Evolutionary conservation across 345 rosid genomes (phyloP).

Genomic region (Populus alba): DNA sequence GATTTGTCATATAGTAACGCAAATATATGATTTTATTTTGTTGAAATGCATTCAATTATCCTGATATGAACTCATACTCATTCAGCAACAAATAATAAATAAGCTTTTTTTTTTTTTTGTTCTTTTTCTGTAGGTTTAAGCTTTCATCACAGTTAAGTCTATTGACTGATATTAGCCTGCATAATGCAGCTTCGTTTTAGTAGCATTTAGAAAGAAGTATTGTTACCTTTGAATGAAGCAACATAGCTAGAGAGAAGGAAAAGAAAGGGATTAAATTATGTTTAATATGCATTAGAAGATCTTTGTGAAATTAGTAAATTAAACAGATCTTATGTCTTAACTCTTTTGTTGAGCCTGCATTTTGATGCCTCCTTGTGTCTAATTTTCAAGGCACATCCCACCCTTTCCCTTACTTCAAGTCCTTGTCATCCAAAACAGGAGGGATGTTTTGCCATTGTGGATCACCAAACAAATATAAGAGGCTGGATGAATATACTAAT

Average conservation of each 20-base stretch:
- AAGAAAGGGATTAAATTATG: background rate
- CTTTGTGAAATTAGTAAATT: background rate
- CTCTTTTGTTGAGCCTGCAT: background rate
- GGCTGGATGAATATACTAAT: constrained; percentile 75
- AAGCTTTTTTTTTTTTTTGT: too few relatives aligned
- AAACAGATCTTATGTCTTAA: background rate
- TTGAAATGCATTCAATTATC: too few relatives aligned
- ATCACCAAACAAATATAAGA: constrained; percentile 51
- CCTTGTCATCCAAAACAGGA: constrained; percentile 37
- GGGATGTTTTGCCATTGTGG: constrained; percentile 45
- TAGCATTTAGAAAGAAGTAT: too few relatives aligned
- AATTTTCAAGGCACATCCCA: constrained; percentile 36
- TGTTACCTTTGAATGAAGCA: background rate
- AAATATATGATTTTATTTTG: too few relatives aligned
- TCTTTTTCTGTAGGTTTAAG: too few relatives aligned
- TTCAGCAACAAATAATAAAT: too few relatives aligned
- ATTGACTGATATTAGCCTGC: too few relatives aligned
- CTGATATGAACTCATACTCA: too few relatives aligned
- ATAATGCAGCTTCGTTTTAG: too few relatives aligned
- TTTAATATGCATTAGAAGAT: background rate
- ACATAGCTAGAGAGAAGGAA: background rate
- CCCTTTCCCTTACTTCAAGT: constrained; percentile 36
- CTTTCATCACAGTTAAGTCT: too few relatives aligned
- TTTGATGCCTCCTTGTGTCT: constrained; percentile 3
- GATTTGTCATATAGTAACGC: too few relatives aligned